Percentiles rank a stretch among this genome's conserved stretches.
Conservation (phyloP, 208 protist species). For the Trypanosoma lewisi region DNA sequence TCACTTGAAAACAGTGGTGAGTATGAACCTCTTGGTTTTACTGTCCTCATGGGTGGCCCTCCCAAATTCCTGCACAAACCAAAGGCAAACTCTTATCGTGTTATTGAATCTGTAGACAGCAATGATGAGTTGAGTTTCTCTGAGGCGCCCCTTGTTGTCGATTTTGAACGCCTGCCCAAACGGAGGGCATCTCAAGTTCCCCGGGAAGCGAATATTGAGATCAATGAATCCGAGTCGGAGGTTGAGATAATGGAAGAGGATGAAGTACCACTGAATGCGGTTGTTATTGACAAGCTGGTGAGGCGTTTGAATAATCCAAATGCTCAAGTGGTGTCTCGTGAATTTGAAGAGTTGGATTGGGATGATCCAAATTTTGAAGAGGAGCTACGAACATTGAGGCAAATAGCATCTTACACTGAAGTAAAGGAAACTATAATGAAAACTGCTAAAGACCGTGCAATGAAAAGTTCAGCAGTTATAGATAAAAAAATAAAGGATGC, state of each 20-base stretch:
- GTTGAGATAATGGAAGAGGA: conserved; percentile 22
- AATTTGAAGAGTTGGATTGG: conserved; percentile 52
- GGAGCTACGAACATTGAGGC: conserved; percentile 31
- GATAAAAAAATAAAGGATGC: conserved; percentile 38
- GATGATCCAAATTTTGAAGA: conserved; percentile 45
- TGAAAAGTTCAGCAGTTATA: conserved; percentile 1
- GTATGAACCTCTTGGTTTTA: conserved; percentile 56
- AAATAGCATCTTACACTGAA: conserved; percentile 56
- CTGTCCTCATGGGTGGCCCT: conserved; percentile 38
- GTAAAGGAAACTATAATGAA: conserved; percentile 46
- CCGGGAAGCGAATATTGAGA: neutral
- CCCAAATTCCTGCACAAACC: neutral
- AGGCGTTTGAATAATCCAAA: conserved; percentile 17
- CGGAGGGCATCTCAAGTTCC: neutral
- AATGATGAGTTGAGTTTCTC: conserved; percentile 19
- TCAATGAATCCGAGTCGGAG: conserved; percentile 8
- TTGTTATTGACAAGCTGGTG: conserved; percentile 37
- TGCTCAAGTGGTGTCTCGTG: neutral
- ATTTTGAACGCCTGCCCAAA: neutral
- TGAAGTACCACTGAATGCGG: conserved; percentile 44
- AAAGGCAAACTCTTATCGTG: neutral
- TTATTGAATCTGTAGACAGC: conserved; percentile 7
- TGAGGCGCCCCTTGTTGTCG: conserved; percentile 17
- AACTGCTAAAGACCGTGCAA: conserved; percentile 9
- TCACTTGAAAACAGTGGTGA: conserved; percentile 55